A percentile compares a stretch with the other conserved stretches of the same genome.
Conservation (phyloP, 2,329 filamentous ascomycete species). For the Alternaria conjuncta region DNA sequence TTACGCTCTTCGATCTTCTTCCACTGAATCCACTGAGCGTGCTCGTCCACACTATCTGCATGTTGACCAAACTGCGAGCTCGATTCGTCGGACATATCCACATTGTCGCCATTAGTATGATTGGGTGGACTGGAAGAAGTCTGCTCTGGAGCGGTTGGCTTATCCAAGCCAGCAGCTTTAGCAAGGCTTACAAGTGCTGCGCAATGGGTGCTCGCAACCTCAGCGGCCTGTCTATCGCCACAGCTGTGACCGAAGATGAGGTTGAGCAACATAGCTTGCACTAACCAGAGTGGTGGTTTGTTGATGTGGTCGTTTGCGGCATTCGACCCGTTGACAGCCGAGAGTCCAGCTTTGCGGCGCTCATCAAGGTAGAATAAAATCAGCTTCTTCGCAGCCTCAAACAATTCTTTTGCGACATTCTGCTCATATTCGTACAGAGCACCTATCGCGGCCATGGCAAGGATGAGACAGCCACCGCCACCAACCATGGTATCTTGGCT, state of each 20-base stretch:
- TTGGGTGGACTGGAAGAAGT: slow-evolving; percentile 27
- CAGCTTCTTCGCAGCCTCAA: slow-evolving; percentile 94
- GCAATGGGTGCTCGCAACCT: slow-evolving; percentile 92
- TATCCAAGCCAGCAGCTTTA: slow-evolving; percentile 80
- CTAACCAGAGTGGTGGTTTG: slow-evolving; percentile 87
- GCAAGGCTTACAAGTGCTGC: slow-evolving; percentile 89
- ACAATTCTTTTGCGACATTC: slow-evolving; percentile 79
- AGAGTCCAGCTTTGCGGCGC: slow-evolving; percentile 82
- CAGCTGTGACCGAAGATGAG: slow-evolving; percentile 96
- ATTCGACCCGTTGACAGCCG: slow-evolving; percentile 61
- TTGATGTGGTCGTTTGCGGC: slow-evolving; percentile 64
- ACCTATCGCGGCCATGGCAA: slow-evolving; percentile 87
- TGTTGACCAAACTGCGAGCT: slow-evolving; percentile 45
- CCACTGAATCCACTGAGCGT: slow-evolving; percentile 87
- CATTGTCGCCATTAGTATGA: slow-evolving; percentile 59
- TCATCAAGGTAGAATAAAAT: slow-evolving; percentile 93
- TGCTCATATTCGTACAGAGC: slow-evolving; percentile 88
- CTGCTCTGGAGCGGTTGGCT: slow-evolving; percentile 47
- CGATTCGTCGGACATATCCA: slow-evolving; percentile 61
- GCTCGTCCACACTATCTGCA: slow-evolving; percentile 60
- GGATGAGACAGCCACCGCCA: slow-evolving; percentile 83
- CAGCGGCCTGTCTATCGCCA: slow-evolving; percentile 86
- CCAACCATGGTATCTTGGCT: slow-evolving; percentile 66
- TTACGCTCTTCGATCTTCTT: slow-evolving; percentile 89
- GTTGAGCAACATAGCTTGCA: slow-evolving; percentile 96